Evolutionary conservation across 108 stramenopile genomes (phyloP).

Genomic region (Pseudonitzschia multiseries): DNA sequence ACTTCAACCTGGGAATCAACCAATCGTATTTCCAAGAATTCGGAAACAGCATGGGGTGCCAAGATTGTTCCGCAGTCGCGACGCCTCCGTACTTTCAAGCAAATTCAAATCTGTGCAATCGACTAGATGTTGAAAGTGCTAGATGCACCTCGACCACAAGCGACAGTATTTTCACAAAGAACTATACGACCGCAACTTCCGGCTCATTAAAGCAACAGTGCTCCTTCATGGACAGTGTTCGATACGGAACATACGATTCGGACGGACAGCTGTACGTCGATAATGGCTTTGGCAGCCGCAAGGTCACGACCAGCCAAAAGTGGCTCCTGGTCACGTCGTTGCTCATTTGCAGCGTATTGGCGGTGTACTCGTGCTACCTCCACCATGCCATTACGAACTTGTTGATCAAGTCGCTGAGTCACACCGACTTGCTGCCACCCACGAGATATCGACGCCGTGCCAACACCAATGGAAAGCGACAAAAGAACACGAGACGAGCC

Average conservation of each 20-base stretch:
- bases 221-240: constrained; percentile 54
- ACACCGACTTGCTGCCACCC: constrained; percentile 53
- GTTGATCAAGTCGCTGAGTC: constrained; percentile 52
- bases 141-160: constrained; percentile 33
- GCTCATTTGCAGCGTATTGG: constrained; percentile 33
- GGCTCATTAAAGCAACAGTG: constrained; percentile 26
- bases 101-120: constrained; percentile 52
- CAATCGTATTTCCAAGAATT: constrained; percentile 39
- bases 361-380: constrained; percentile 54
- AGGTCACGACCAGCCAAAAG: constrained; percentile 43
- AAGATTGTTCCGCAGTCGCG: constrained; percentile 53
- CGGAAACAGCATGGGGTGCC: constrained; percentile 28
- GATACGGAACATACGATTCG: constrained; percentile 52
- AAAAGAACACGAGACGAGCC: constrained; percentile 4
- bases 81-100: constrained; percentile 57
- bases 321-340: constrained; percentile 22
- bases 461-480: constrained; percentile 2
- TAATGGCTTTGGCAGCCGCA: constrained; percentile 2
- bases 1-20: constrained; percentile 43
- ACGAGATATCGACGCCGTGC: constrained; percentile 32
- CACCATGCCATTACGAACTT: constrained; percentile 68
- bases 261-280: constrained; percentile 37
- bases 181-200: constrained; percentile 4
- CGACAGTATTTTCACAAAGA: constrained; percentile 27
- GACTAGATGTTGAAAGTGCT: constrained; percentile 33